Evolutionary conservation across 177 flowering plant species (phyloP), one percentile per base, ranked within the genome.

Genomic region (Vitis hybrid): DNA sequence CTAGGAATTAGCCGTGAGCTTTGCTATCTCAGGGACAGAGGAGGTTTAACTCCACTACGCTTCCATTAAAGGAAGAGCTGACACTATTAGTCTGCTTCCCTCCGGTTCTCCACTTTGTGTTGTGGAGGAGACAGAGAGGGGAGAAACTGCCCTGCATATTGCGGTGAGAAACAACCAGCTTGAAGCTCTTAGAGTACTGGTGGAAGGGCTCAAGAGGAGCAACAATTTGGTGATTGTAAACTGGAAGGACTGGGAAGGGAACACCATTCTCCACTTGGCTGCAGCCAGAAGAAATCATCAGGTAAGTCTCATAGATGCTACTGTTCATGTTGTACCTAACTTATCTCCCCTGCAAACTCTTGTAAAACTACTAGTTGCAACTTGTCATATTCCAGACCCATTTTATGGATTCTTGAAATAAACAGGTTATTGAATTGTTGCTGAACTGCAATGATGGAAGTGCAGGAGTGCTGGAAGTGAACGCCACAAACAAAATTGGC

Each of bases 221-320:
- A 6, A 46, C 16, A 24, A 62, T 14, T 16, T 19, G 11, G 65
- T 58, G 16, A 10, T 73, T 3, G 13, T 67, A 56, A 74, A 71
- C 14, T 55, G 66, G 60, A 69, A 72, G 58, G 86, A 79, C 51
- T 21, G 12, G 6, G 68, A 75, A 12, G 82, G 84, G 1, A 77
- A 79, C 64, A 75, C 78, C 11, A 14, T 77, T n/a, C 70, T 83
- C 70, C 81, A 81, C 19, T 40, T 81, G 35, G 84, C 86, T 21
- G 66, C 58, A 13, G 68, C 63, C 10, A 71, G 21, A 4, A 71
- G 60, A 32, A 66, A 73, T 60, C 51, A 32, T 62, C 5, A 60
- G 72, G 66, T 52, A 27, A 21, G 58, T 54, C 65, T 2, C 15
- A 2, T 49, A 7, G 64, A 58, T 21, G 13, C 61, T 2, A 10